A percentile compares a stretch with the other conserved stretches of the same genome.
These are phyloP conservation scores for Allomyces arbusculus DNA, from an alignment of 192 early-diverging fungal species.

Conservation along the genomic window DNA sequence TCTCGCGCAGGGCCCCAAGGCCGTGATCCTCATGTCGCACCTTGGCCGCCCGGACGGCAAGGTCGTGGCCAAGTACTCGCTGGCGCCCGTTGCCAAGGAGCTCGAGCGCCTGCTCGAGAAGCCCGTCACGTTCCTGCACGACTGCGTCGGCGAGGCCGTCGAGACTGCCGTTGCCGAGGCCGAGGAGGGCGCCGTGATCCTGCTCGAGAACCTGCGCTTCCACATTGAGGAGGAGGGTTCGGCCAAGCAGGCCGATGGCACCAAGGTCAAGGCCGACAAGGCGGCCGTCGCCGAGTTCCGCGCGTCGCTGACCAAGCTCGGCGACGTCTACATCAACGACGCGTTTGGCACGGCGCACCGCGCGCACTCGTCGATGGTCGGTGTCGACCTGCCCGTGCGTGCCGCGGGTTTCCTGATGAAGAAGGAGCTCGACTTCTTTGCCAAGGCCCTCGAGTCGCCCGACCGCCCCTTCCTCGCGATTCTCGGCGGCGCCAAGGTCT, in stretches of 20 bases:
- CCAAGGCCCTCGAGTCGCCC: conserved; percentile 82
- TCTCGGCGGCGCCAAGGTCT: conserved; percentile 92
- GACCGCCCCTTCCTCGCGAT: conserved; percentile 88
- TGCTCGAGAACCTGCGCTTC: conserved; percentile 95
- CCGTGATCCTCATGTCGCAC: conserved; percentile 90
- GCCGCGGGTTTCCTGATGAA: conserved; percentile 96
- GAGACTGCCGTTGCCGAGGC: conserved; percentile 55
- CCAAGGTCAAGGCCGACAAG: conserved; percentile 73
- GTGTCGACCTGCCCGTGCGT: conserved; percentile 66
- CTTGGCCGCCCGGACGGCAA: conserved; percentile 93
- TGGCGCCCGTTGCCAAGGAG: conserved; percentile 76
- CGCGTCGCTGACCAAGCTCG: conserved; percentile 73
- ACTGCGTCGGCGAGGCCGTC: conserved; percentile 82
- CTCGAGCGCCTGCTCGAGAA: conserved; percentile 51
- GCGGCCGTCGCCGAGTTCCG: conserved; percentile 72
- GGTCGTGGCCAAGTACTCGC: conserved; percentile 65
- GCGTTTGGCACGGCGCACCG: conserved; percentile 98
- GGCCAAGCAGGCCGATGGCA: conserved; percentile 70
- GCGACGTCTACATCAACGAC: conserved; percentile 94
- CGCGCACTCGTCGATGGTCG: conserved; percentile 94
- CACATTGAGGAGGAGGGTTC: conserved; percentile 96
- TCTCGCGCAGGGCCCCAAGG: conserved; percentile 58
- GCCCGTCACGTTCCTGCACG: conserved; percentile 72
- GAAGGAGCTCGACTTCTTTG: conserved; percentile 98
- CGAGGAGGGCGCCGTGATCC: conserved; percentile 54